Evolutionary conservation across 1,284 basidiomycete genomes (phyloP), one percentile per base, ranked within the genome.

Genomic region (Sanguinoderma infundibulare): DNA sequence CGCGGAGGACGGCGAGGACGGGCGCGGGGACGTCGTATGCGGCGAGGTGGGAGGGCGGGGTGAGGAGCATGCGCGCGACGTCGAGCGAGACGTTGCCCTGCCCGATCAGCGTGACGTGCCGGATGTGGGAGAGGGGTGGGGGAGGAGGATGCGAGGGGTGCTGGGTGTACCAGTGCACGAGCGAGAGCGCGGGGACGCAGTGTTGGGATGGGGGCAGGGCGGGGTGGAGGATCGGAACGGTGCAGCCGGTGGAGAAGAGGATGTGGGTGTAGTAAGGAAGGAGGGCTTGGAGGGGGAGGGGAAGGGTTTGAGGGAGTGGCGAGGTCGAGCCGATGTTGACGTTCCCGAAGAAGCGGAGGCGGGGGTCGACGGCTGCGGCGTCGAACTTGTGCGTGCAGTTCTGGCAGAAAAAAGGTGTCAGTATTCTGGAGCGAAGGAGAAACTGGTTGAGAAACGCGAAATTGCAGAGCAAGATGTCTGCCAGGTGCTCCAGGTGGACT

Each of bases 341-440:
- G 71, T 98, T 98, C 50, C 98, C 98, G 73, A 97, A 97, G 78
- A 96, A 98, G 10, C 83, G 81, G 67, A 98, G 87, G 5, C 95
- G 87, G 1, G 85, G 79, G 73, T 98, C 95, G 14, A 74, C 65
- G 0, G 92, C 89, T 0, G 86, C 83, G 22, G 83, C 81, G 71
- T 96, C 94, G 69, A 99, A 99, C 77, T 98, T 98, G 78, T 98
- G 87, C 47, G 93, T 95, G 76, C 96, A 98, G 75, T 99, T 99
- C 96, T 98, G 67, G 39, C 51, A 7, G 34, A 3, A 14, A 46
- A 46, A n/a, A n/a, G 24, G 24, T 26, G 28, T 46, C 24, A 46
- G 24, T 28, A 28, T 46, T 30, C 3, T 14, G 24, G 22, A 2
- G 5, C n/a, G 34, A 38, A 47, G 49, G 60, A 32, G 55, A n/a